Evolutionary conservation across 2,329 filamentous ascomycete species (phyloP).

Genomic region (Chalara sp.): DNA sequence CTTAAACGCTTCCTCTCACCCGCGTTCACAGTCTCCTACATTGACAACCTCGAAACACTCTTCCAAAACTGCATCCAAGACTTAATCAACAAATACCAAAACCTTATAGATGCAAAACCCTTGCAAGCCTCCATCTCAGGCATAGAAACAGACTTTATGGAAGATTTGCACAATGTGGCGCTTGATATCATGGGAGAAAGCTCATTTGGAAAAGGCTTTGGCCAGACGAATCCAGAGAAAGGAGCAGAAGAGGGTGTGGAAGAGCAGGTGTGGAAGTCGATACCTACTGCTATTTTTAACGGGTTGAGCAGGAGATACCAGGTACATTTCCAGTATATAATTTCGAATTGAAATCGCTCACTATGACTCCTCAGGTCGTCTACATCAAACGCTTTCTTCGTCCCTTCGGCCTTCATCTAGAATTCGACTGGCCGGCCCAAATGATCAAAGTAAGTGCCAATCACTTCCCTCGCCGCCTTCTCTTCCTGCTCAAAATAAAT

Average conservation of each 20-base stretch:
- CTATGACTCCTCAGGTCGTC: slow-evolving; percentile 2
- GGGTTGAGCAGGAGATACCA: slow-evolving; percentile 10
- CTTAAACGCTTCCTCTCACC: slow-evolving; percentile 22
- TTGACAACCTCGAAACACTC: slow-evolving; percentile 19
- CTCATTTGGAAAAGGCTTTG: slow-evolving; percentile 23
- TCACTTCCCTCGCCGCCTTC: not conserved
- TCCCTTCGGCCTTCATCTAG: slow-evolving; percentile 11
- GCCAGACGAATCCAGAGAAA: slow-evolving; percentile 19
- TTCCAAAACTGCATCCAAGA: slow-evolving; percentile 16
- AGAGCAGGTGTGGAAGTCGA: slow-evolving; percentile 14
- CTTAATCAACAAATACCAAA: slow-evolving; percentile 12
- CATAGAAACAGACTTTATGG: slow-evolving; percentile 20
- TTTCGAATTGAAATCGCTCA: not conserved
- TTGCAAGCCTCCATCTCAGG: not conserved
- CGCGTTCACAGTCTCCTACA: slow-evolving; percentile 21
- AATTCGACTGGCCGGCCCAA: slow-evolving; percentile 16
- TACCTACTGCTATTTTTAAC: slow-evolving; percentile 16
- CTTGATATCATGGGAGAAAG: slow-evolving; percentile 24
- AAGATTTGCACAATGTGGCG: slow-evolving; percentile 23
- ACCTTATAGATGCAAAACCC: slow-evolving; percentile 5
- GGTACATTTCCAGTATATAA: not conserved
- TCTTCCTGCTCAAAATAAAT: not conserved
- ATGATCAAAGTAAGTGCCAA: slow-evolving; percentile 7
- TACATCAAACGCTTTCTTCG: slow-evolving; percentile 15
- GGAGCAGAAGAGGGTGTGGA: slow-evolving; percentile 12